Conservation (phyloP, 768 basidiomycete species). For the Naematelia aurantialba region DNA sequence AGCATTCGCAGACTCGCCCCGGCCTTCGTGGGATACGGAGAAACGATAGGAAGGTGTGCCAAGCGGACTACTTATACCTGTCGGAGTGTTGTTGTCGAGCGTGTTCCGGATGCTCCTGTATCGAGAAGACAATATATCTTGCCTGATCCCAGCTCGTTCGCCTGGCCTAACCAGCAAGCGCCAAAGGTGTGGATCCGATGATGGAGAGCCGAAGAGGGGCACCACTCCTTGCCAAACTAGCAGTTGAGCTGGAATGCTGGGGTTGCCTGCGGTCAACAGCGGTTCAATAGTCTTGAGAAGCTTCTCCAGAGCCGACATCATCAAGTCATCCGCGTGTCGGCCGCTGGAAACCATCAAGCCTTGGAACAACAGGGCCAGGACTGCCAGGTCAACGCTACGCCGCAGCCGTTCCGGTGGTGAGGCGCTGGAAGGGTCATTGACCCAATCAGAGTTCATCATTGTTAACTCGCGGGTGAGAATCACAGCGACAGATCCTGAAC, state of each 20-base stretch:
- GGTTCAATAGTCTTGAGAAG: conserved; percentile 54
- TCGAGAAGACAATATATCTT: conserved; percentile 43
- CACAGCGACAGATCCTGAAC: not conserved
- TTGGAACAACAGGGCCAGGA: conserved; percentile 67
- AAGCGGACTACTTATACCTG: too few relatives aligned
- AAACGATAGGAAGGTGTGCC: too few relatives aligned
- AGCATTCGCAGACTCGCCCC: not conserved
- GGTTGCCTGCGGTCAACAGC: conserved; percentile 51
- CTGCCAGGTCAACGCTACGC: conserved; percentile 64
- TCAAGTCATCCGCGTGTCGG: conserved; percentile 58
- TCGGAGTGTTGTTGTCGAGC: too few relatives aligned
- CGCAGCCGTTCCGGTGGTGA: conserved; percentile 62
- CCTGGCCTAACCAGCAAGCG: conserved; percentile 57
- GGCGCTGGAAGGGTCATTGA: not conserved
- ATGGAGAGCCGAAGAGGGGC: conserved; percentile 13
- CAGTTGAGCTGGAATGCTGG: conserved; percentile 64
- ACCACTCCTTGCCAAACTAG: conserved; percentile 59
- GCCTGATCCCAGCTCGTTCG: conserved; percentile 58
- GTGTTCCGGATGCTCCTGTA: not conserved
- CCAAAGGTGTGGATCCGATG: conserved; percentile 36
- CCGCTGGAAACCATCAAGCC: conserved; percentile 65
- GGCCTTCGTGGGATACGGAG: too few relatives aligned
- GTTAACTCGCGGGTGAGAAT: not conserved
- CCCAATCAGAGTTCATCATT: not conserved
- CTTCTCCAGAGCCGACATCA: conserved; percentile 64